Percentiles rank a stretch among this genome's conserved stretches.
Evolutionary conservation across 352 stramenopile species (phyloP).

Genomic region (Phytophthora syringae): DNA sequence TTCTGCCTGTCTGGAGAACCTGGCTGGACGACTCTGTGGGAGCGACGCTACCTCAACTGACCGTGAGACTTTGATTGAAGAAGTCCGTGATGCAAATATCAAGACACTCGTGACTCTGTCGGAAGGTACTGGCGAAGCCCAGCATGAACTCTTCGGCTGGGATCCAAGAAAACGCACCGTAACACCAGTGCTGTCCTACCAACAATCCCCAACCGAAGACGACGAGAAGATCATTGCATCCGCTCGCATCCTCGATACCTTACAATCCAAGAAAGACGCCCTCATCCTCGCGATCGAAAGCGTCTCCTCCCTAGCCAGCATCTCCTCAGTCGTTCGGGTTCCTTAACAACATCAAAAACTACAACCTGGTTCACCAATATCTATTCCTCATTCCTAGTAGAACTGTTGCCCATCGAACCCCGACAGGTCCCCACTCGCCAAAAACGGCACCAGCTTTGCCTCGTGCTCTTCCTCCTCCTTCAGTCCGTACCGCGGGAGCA

Average conservation of each 20-base stretch:
- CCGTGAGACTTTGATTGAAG: slow-evolving; percentile 26
- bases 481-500: slow-evolving; percentile 72
- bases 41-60: slow-evolving; percentile 14
- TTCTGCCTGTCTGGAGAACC: slow-evolving; percentile 31
- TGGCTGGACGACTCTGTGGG: slow-evolving; percentile 30
- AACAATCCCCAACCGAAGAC: background rate
- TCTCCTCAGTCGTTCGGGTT: slow-evolving; percentile 48
- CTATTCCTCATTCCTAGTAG: slow-evolving; percentile 40
- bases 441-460: slow-evolving; percentile 86
- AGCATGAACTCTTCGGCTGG: slow-evolving; percentile 50
- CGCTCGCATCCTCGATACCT: slow-evolving; percentile 50
- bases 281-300: slow-evolving; percentile 54
- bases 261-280: slow-evolving; percentile 51
- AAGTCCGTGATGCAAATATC: slow-evolving; percentile 36
- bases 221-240: slow-evolving; percentile 34
- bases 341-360: slow-evolving; percentile 20
- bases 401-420: slow-evolving; percentile 87
- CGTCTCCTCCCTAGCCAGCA: slow-evolving; percentile 41
- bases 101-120: slow-evolving; percentile 18
- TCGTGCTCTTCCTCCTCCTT: slow-evolving; percentile 56
- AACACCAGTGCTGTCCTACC: slow-evolving; percentile 34
- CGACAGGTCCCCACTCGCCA: slow-evolving; percentile 93
- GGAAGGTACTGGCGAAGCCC: background rate
- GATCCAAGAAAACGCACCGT: slow-evolving; percentile 20
- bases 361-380: slow-evolving; percentile 16